A percentile compares a stretch with the other conserved stretches of the same genome.
phyloP scores from a whole-genome alignment of 1,139 yeast species.

The Geotrichum bryndzae region DNA sequence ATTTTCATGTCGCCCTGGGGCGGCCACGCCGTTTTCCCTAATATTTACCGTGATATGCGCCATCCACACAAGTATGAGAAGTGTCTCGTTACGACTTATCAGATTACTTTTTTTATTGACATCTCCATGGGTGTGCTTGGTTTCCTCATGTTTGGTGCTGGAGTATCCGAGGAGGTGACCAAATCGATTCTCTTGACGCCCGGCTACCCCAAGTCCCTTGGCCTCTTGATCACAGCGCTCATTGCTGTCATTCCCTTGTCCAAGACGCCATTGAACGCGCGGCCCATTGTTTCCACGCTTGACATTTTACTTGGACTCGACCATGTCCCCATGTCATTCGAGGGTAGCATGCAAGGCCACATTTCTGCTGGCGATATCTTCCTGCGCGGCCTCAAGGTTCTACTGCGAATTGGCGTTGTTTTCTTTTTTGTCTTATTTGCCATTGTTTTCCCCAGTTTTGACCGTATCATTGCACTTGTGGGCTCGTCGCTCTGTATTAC shows the following conservation, averaged over 20 bases:
- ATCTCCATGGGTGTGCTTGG: constrained; percentile 73
- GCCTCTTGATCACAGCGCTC: constrained; percentile 57
- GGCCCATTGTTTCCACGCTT: constrained; percentile 74
- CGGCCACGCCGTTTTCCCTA: constrained; percentile 84
- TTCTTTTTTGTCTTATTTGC: constrained; percentile 46
- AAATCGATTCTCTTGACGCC: constrained; percentile 61
- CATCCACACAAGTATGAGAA: constrained; percentile 53
- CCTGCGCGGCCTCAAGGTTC: constrained; percentile 31
- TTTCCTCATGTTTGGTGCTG: constrained; percentile 76
- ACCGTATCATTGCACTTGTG: constrained; percentile 71
- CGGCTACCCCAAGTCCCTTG: constrained; percentile 68
- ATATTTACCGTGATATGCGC: constrained; percentile 74
- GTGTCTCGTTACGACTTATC: constrained; percentile 52
- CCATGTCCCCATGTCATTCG: constrained; percentile 34
- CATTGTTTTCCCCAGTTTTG: constrained; percentile 66
- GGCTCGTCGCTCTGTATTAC: constrained; percentile 80
- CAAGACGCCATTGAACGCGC: constrained; percentile 78
- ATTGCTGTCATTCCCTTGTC: constrained; percentile 83
- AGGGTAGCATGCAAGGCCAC: neutral
- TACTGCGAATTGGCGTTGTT: constrained; percentile 32
- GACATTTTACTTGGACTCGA: constrained; percentile 38
- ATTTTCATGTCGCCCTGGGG: constrained; percentile 86
- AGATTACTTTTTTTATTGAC: constrained; percentile 68
- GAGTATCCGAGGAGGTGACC: constrained; percentile 75
- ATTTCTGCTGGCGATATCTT: neutral